Evolutionary conservation across 208 protist species (phyloP), one percentile per base, ranked within the genome.

Genomic region (Wallacemonas collosoma): DNA sequence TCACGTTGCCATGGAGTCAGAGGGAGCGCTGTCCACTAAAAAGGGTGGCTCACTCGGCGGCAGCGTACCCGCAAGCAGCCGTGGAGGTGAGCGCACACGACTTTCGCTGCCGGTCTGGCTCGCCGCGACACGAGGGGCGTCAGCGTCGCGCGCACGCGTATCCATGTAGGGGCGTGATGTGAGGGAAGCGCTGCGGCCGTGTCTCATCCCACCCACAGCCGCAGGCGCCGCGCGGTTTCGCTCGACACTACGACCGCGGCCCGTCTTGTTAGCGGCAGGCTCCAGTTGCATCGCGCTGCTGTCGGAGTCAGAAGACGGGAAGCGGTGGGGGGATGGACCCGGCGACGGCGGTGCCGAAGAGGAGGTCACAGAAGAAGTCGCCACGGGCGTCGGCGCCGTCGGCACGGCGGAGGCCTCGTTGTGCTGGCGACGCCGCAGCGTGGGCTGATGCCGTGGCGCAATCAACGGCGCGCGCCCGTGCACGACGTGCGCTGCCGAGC

Each of bases 1-100:
- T 73, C 68, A 78, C 2, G 74, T 78, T 11, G 74, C 74, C 74
- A 73, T 78, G 35, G 74, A 78, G 47, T 69, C 60, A 1, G 68
- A 67, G 1, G 61, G 66, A 6, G 48, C 14, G 9, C 61, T n/a
- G 12, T 65, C 60, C 4, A 48, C 0, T 15, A 65, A 17, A 35
- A 65, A 65, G 9, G 7, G 12, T n/a, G 60, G 60, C 26, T 65
- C 60, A 50, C 9, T 26, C 14, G 60, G 60, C 12, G 60, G 60
- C 60, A 65, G 53, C 41, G 60, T 65, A 15, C 43, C 43, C 4
- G 60, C 60, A 8, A 65, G 38, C 1, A 47, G 3, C 15, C n/a
- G 60, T 9, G 60, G 60, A 0, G 60, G 60, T 0, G 40, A 51
- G 4, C 35, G 60, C 38, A 53, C 7, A 15, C n/a, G 60, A 4